These are phyloP conservation scores for Kuraishia capsulata DNA, from an alignment of 805 yeast genomes.

Conservation along the genomic window DNA sequence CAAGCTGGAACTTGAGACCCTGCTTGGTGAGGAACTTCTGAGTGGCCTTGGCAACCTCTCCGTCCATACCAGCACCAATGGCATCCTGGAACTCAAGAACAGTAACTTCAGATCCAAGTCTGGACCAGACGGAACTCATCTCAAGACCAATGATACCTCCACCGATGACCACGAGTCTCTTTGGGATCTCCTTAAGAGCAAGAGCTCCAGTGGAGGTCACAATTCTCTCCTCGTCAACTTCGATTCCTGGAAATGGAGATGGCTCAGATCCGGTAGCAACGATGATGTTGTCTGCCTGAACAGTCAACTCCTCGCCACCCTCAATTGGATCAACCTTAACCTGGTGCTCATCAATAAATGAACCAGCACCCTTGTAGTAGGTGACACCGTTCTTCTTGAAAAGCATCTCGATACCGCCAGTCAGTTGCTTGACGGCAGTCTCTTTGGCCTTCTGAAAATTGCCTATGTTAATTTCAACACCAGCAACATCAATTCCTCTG, in stretches of 20 bases:
- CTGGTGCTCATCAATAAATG: slow-evolving; percentile 74
- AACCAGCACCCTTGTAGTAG: slow-evolving; percentile 89
- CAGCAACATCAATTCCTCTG: slow-evolving; percentile 79
- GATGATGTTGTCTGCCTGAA: slow-evolving; percentile 81
- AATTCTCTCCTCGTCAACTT: slow-evolving; percentile 93
- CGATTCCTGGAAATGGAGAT: slow-evolving; percentile 97
- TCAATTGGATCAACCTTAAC: slow-evolving; percentile 79
- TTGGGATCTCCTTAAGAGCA: slow-evolving; percentile 81
- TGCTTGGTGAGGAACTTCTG: slow-evolving; percentile 90
- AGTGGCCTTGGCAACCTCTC: slow-evolving; percentile 82
- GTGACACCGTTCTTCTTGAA: slow-evolving; percentile 94
- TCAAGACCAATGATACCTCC: slow-evolving; percentile 99
- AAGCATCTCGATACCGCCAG: slow-evolving; percentile 89
- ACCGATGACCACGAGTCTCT: slow-evolving; percentile 87
- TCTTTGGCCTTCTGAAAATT: slow-evolving; percentile 90
- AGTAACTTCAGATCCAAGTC: slow-evolving; percentile 94
- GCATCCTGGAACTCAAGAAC: slow-evolving; percentile 83
- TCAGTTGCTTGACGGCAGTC: slow-evolving; percentile 77
- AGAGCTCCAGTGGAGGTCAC: slow-evolving; percentile 94
- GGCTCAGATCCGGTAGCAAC: slow-evolving; percentile 99
- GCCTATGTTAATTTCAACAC: slow-evolving; percentile 58
- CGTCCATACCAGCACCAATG: slow-evolving; percentile 98
- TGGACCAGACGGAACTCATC: slow-evolving; percentile 97
- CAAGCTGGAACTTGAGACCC: slow-evolving; percentile 87
- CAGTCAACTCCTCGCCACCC: slow-evolving; percentile 62